Conservation (phyloP, 192 early-diverging fungal species). For the Nowakowskiella sp. region DNA sequence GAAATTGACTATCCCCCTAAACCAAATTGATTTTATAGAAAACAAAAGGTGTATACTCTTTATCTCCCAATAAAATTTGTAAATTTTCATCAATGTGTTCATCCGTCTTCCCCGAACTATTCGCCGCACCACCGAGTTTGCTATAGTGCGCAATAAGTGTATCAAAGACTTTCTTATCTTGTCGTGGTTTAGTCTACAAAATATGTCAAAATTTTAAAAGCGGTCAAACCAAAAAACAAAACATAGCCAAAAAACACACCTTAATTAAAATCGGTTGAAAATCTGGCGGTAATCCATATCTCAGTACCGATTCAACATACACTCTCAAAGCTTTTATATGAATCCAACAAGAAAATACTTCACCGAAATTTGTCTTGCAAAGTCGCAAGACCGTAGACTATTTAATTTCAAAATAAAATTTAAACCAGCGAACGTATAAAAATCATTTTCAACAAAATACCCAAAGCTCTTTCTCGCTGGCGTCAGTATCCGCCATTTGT, state of each 20-base stretch:
- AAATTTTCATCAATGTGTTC: constrained; percentile 81
- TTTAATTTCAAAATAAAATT: neutral
- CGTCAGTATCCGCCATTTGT: constrained; percentile 52
- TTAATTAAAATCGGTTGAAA: constrained; percentile 70
- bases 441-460: constrained; percentile 22
- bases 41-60: constrained; percentile 87
- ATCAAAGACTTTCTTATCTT: constrained; percentile 73
- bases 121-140: constrained; percentile 66
- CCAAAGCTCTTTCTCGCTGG: constrained; percentile 75
- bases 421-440: neutral
- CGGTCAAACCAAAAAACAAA: constrained; percentile 19
- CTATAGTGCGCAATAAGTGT: constrained; percentile 72
- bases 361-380: constrained; percentile 90
- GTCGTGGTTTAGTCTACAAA: constrained; percentile 61
- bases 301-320: constrained; percentile 94
- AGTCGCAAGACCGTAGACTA: constrained; percentile 70
- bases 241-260: constrained; percentile 27
- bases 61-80: constrained; percentile 64
- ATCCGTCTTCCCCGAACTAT: constrained; percentile 34
- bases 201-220: constrained; percentile 8
- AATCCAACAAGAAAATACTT: constrained; percentile 85
- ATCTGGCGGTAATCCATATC: constrained; percentile 95
- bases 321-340: constrained; percentile 91
- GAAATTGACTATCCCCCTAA: too few relatives aligned
- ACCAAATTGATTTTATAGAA: constrained; percentile 65